Evolutionary conservation across 257 asterid genomes (phyloP).

Genomic region (Linderniella brevidens): DNA sequence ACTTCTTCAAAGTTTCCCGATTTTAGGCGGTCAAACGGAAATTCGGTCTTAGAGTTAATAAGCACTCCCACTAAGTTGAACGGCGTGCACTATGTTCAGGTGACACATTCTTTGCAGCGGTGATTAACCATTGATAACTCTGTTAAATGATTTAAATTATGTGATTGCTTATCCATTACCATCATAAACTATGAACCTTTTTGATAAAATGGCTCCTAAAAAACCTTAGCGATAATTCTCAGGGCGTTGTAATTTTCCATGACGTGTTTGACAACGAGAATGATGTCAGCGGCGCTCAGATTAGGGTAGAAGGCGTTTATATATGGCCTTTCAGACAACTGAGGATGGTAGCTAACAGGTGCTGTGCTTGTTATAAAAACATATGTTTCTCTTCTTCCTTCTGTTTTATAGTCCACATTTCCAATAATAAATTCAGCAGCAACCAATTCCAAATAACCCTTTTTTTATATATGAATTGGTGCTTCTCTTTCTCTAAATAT

Average conservation of each 20-base stretch:
- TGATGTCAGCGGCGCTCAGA: constrained; percentile 64
- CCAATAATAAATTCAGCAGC: no score
- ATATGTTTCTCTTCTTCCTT: constrained; percentile 1
- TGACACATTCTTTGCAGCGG: constrained; percentile 4
- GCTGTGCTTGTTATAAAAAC: constrained; percentile 9
- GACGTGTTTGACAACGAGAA: constrained; percentile 72
- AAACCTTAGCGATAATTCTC: background rate
- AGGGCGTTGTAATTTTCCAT: constrained; percentile 91
- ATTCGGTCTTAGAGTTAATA: constrained; percentile 65
- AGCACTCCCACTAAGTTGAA: constrained; percentile 82
- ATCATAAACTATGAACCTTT: background rate
- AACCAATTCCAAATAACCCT: no score
- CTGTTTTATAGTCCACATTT: background rate
- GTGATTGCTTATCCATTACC: background rate
- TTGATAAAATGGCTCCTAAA: background rate
- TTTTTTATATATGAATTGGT: background rate
- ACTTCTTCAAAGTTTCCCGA: constrained; percentile 69
- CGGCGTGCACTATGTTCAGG: constrained; percentile 99
- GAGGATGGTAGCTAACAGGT: constrained; percentile 92
- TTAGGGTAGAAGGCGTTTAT: constrained; percentile 91
- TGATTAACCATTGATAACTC: background rate
- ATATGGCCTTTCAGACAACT: constrained; percentile 99
- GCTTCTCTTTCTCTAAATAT: background rate
- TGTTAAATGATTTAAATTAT: background rate
- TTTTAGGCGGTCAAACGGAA: constrained; percentile 63